A percentile compares a stretch with the other conserved stretches of the same genome.
phyloP scores from a whole-genome alignment of 805 yeast genomes.

The Suhomyces faveliae region DNA sequence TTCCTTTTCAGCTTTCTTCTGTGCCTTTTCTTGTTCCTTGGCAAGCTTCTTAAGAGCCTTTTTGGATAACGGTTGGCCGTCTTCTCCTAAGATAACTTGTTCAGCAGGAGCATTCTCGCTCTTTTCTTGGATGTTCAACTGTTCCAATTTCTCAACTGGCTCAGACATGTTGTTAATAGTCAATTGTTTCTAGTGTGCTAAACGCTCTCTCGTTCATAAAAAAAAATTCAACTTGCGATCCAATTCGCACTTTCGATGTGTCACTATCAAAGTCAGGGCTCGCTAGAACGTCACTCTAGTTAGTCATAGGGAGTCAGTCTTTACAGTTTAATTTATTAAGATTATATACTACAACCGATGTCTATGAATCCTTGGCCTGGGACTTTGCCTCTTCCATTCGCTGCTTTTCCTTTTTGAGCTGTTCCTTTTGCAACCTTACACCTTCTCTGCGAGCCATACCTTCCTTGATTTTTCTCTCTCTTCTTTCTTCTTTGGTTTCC shows the following conservation, averaged over 20 bases:
- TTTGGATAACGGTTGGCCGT: slow-evolving; percentile 86
- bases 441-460: slow-evolving; percentile 42
- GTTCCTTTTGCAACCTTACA: slow-evolving; percentile 24
- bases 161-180: slow-evolving; percentile 20
- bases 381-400: neutral
- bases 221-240: slow-evolving; percentile 1
- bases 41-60: slow-evolving; percentile 93
- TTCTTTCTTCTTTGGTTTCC: slow-evolving; percentile 60
- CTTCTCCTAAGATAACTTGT: slow-evolving; percentile 51
- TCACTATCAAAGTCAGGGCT: slow-evolving; percentile 1
- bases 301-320: neutral
- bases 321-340: neutral
- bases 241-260: slow-evolving; percentile 1
- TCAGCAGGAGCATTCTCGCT: slow-evolving; percentile 15
- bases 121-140: slow-evolving; percentile 19
- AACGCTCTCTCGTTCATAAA: neutral
- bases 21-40: slow-evolving; percentile 88
- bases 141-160: slow-evolving; percentile 25
- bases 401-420: slow-evolving; percentile 31
- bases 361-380: neutral
- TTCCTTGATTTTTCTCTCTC: slow-evolving; percentile 51
- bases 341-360: neutral
- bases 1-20: slow-evolving; percentile 90
- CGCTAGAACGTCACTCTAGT: neutral
- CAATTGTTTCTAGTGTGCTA: neutral